phyloP scores from a whole-genome alignment of 163 green algal genomes.

The Scenedesmus sp. region DNA sequence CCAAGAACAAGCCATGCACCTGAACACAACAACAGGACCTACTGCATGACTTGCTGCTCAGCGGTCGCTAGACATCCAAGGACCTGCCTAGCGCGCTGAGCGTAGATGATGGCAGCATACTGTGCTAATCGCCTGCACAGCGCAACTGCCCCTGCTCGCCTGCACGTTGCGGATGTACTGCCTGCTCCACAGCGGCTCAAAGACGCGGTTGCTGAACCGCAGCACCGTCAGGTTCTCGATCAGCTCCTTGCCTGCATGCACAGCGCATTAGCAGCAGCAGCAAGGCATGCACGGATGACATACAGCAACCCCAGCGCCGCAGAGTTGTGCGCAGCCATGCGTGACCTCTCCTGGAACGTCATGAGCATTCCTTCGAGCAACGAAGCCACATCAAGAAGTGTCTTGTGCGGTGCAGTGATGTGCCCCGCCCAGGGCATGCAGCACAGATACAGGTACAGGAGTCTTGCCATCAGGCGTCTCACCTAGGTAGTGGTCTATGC shows the following conservation, averaged over 20 bases:
- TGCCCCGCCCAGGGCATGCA: too few species aligned
- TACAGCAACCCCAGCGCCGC: not conserved
- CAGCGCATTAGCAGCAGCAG: not conserved
- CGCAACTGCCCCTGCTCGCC: conserved; percentile 44
- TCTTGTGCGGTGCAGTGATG: too few species aligned
- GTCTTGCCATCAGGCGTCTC: not conserved
- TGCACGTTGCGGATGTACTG: conserved; percentile 98
- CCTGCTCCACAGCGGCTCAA: conserved; percentile 97
- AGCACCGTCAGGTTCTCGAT: conserved; percentile 97
- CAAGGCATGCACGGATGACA: too few species aligned
- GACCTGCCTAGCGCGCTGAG: too few species aligned
- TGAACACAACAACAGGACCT: not conserved
- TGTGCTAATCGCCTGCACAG: too few species aligned
- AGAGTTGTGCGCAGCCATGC: not conserved
- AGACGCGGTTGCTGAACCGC: conserved; percentile 98
- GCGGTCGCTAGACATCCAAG: not conserved
- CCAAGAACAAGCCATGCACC: not conserved
- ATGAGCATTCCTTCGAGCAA: too few species aligned
- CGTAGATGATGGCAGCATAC: not conserved
- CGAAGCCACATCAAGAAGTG: too few species aligned
- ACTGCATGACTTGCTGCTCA: not conserved
- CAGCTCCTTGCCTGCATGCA: conserved; percentile 90
- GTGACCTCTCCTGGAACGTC: too few species aligned
- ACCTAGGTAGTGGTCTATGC: conserved; percentile 97
- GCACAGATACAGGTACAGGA: too few species aligned